Percentiles rank a stretch among this genome's conserved stretches.
These are phyloP conservation scores for Allium sativum DNA, from an alignment of 106 monocot genomes.

Conservation along the genomic window DNA sequence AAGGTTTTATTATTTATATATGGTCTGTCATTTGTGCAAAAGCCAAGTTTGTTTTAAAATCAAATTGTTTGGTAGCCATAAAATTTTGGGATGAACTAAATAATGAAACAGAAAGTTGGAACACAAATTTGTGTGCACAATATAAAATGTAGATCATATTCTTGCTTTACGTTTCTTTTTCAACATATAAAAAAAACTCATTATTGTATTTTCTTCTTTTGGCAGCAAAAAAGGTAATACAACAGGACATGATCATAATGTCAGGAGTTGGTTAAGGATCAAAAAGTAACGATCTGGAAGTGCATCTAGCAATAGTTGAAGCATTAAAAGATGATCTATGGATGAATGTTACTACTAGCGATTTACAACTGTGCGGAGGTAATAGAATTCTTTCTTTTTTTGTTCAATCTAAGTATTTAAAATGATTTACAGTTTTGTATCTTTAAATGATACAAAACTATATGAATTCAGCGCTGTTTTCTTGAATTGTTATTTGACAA, in stretches of 20 bases:
- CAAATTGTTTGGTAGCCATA: not conserved
- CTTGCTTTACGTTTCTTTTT: not conserved
- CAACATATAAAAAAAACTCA: not conserved
- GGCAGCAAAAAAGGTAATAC: constrained; percentile 26
- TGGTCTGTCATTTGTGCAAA: too few species aligned
- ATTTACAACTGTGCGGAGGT: too few species aligned
- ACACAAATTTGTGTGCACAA: not conserved
- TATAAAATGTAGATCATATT: too few species aligned
- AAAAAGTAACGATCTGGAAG: constrained; percentile 14
- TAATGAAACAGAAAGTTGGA: not conserved
- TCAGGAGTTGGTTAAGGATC: constrained; percentile 25
- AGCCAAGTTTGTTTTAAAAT: not conserved
- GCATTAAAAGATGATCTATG: constrained; percentile 50
- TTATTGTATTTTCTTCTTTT: not conserved
- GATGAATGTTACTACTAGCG: constrained; percentile 32
- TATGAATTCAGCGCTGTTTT: too few species aligned
- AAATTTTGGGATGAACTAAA: not conserved
- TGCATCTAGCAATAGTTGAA: constrained; percentile 40
- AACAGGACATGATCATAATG: constrained; percentile 69
- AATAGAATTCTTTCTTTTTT: too few species aligned
- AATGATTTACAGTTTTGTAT: too few species aligned
- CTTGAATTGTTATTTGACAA: too few species aligned
- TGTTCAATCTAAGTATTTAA: too few species aligned
- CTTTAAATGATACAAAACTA: too few species aligned
- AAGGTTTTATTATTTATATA: too few species aligned